Conservation (phyloP, 140 eudicot genomes). For the Cichorium intybus region DNA sequence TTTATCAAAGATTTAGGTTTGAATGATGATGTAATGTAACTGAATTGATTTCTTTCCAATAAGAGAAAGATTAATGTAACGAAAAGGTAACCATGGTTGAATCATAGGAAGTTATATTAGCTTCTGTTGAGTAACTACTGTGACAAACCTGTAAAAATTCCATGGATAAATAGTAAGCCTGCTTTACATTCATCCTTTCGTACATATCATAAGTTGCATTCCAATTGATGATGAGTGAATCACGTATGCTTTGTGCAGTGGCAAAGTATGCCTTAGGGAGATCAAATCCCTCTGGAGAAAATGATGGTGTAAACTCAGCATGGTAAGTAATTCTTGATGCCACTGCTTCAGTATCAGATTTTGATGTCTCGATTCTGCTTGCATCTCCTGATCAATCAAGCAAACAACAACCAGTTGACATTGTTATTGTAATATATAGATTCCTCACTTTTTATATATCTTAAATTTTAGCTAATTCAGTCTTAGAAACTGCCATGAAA, state of each 20-base stretch:
- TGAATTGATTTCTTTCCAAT: neutral
- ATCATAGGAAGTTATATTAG: constrained; percentile 9
- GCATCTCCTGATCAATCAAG: constrained; percentile 30
- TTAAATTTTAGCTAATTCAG: neutral
- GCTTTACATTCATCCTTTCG: constrained; percentile 84
- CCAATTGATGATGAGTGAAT: constrained; percentile 78
- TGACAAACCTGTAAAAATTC: constrained; percentile 86
- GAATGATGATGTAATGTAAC: constrained; percentile 7
- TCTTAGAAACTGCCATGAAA: neutral
- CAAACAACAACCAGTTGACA: constrained; percentile 20
- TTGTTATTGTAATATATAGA: too few relatives aligned
- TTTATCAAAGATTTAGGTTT: constrained; percentile 6
- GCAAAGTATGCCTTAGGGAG: constrained; percentile 84
- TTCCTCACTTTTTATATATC: too few relatives aligned
- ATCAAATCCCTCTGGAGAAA: constrained; percentile 64
- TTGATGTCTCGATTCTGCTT: constrained; percentile 26
- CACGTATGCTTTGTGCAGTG: constrained; percentile 96
- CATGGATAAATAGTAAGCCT: constrained; percentile 96
- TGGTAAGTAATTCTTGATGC: constrained; percentile 81
- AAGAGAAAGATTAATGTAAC: constrained; percentile 1
- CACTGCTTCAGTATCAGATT: constrained; percentile 60
- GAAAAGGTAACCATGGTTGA: neutral
- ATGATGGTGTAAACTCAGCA: constrained; percentile 80
- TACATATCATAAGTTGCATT: constrained; percentile 77
- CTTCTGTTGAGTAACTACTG: constrained; percentile 10